Evolutionary conservation across 2,329 filamentous ascomycete species (phyloP), one percentile per base, ranked within the genome.

Genomic region (Alternaria hordeiaustralica): DNA sequence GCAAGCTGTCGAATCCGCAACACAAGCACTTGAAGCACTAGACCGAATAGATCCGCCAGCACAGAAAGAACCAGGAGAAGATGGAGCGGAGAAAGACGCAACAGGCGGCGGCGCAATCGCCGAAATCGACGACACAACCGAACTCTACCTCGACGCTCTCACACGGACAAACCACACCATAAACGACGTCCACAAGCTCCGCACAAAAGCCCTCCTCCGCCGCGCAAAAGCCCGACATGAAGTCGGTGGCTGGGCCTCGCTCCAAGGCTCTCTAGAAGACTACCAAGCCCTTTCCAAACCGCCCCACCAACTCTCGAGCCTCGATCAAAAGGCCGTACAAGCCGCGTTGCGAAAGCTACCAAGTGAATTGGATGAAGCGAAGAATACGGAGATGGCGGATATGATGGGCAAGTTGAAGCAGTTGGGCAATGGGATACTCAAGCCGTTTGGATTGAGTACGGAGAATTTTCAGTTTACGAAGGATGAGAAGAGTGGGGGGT

Each of bases 331-430:
- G 72, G 87, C 90, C 15, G 91, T 96, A 2, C 84, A 88, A 56
- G 81, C 84, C 26, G 90, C 93, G 70, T 83, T 96, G 63, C 80
- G 84, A 13, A 82, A 84, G 21, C 81, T 98, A 43, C 92, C 93
- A 2, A 83, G 86, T 2, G 85, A 86, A 65, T 87, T 93, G 54
- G 92, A 95, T 68, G 87, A 87, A 18, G 94, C 94, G 1, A 93
- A 94, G 81, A 91, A 97, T 75, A 87, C 87, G 71, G 96, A 99
- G 81, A 93, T 96, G 87, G 90, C 87, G 3, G 95, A 99, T 82
- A 97, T 98, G 94, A 97, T 97, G 94, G 92, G 91, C 18, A 97
- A 98, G 83, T 82, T 99, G 72, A 97, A 97, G 78, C 89, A 92
- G 81, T 83, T 99, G 64, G 96, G 96, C 0, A 97, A 99, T 77